Conservation (phyloP, 352 stramenopile genomes). For the Globisporangium rhizosaccharum region DNA sequence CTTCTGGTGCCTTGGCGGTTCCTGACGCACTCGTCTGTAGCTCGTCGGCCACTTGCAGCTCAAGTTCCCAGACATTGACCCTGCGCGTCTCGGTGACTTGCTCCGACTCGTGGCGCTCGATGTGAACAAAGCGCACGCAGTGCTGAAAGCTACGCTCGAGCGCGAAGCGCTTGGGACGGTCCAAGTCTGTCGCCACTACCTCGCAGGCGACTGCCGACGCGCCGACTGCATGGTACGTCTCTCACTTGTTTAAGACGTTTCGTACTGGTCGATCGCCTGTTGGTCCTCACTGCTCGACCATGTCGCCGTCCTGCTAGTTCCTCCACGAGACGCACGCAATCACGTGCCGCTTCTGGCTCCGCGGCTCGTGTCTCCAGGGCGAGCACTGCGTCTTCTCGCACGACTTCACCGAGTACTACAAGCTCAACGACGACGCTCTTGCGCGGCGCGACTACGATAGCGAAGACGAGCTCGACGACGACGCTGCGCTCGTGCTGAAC, state of each 20-base stretch:
- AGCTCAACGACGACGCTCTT: conserved; percentile 38
- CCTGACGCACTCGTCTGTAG: conserved; percentile 21
- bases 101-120: conserved; percentile 70
- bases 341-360: conserved; percentile 83
- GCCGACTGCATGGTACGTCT: conserved; percentile 75
- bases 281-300: background rate
- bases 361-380: conserved; percentile 68
- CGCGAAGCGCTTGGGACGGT: conserved; percentile 55
- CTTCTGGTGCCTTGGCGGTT: too few species aligned
- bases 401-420: conserved; percentile 73
- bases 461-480: conserved; percentile 63
- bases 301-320: conserved; percentile 43
- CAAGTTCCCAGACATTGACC: conserved; percentile 79
- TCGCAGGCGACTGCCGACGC: conserved; percentile 74
- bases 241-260: too few species aligned
- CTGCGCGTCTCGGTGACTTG: conserved; percentile 65
- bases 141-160: conserved; percentile 73
- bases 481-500: conserved; percentile 28
- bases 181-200: conserved; percentile 80
- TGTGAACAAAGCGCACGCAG: conserved; percentile 64
- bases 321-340: conserved; percentile 80
- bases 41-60: conserved; percentile 76
- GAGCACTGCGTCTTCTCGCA: conserved; percentile 81
- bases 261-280: background rate
- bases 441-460: conserved; percentile 64